Percentiles rank a stretch among this genome's conserved stretches.
Evolutionary conservation across 2,329 filamentous ascomycete genomes (phyloP).

Genomic region (Talaromyces sp.): DNA sequence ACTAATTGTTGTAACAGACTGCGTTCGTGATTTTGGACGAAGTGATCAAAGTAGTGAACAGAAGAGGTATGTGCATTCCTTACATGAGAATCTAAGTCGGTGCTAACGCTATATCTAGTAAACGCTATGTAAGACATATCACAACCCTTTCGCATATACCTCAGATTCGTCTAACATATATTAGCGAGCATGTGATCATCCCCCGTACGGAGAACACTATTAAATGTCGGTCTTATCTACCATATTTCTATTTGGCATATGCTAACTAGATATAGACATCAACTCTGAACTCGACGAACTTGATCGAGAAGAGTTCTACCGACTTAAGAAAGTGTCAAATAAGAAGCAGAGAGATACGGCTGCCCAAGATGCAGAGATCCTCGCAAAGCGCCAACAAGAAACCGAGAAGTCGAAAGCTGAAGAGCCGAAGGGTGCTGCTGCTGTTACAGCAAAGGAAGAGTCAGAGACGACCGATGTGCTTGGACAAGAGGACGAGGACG

Average conservation of each 20-base stretch:
- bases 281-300: constrained; percentile 97
- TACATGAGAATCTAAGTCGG: background rate
- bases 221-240: constrained; percentile 63
- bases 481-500: constrained; percentile 71
- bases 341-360: constrained; percentile 79
- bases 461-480: constrained; percentile 62
- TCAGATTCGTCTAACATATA: constrained; percentile 17
- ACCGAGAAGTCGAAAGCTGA: constrained; percentile 35
- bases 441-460: constrained; percentile 29
- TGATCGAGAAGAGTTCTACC: constrained; percentile 96
- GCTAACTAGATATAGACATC: constrained; percentile 63
- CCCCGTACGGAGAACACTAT: constrained; percentile 99
- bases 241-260: background rate
- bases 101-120: constrained; percentile 52
- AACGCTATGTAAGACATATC: constrained; percentile 74
- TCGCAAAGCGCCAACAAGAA: constrained; percentile 60
- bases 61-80: constrained; percentile 63
- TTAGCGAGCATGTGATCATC: constrained; percentile 70
- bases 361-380: constrained; percentile 69
- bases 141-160: background rate
- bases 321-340: constrained; percentile 87
- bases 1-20: constrained; percentile 53
- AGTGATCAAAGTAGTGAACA: constrained; percentile 98
- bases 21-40: constrained; percentile 97
- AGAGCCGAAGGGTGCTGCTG: constrained; percentile 36